Evolutionary conservation across 164 flowering plant species (phyloP), one percentile per base, ranked within the genome.

Genomic region (Vitis labrusca): DNA sequence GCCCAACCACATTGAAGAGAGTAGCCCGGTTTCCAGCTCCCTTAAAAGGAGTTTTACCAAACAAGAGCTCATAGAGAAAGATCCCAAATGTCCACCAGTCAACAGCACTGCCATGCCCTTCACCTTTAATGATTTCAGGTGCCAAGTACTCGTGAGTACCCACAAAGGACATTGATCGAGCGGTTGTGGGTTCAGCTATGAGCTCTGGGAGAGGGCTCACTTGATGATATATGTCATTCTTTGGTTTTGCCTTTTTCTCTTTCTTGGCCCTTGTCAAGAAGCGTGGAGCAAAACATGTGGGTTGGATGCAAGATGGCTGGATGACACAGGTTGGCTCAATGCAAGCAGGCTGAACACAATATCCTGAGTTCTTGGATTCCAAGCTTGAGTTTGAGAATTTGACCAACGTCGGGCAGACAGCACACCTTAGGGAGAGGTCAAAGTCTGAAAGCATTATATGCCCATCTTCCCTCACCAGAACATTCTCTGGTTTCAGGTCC

Each of bases 71-170:
- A 53, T 91, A 91, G 0, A 94, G 88, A 60, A 94, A 94, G 63
- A 94, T 86, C 72, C 98, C 98, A 23, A 91, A 88, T 9, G 97
- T 90, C 98, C 98, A 94, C 98, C 98, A 94, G 75, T 94, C 98
- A 10, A 91, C 98, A 29, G 98, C 98, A 71, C 96, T 90, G 5
- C 98, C 98, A 77, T 94, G 98, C 30, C 97, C 97, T 72, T 91
- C 97, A 44, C 97, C 97, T 76, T 87, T 93, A 63, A 93, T 86
- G 69, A 93, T 93, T 74, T 93, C 98, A 2, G 98, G 98, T 2
- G 98, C 98, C 67, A 93, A 65, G 79, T 93, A 93, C 77, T 93
- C 98, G 54, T 93, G 95, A 8, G 98, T 94, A 9, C 98, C 98
- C 8, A 94, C 97, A 50, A 94, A 91, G 9, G 97, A 94, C 97